Evolutionary conservation across 306 rosid species (phyloP).

Genomic region (Rubus parviflorus): DNA sequence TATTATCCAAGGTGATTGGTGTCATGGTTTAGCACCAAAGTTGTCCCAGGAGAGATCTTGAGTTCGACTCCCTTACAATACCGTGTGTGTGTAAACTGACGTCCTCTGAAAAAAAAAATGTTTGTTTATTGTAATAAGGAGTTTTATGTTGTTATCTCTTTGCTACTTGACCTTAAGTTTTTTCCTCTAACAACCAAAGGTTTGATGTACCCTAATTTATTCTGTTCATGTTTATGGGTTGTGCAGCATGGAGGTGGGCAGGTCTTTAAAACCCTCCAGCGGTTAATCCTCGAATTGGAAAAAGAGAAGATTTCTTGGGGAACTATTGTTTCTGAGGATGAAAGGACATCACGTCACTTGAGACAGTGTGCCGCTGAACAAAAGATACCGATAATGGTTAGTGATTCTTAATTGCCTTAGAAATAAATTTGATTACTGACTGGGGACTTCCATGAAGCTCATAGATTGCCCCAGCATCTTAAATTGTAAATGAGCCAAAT

Average conservation of each 20-base stretch:
- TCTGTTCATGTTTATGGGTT: constrained; percentile 15
- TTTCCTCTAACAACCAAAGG: background rate
- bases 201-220: background rate
- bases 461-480: background rate
- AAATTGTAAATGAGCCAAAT: background rate
- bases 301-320: constrained; percentile 46
- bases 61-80: too few relatives aligned
- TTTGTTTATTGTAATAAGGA: too few relatives aligned
- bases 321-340: constrained; percentile 60
- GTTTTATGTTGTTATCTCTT: background rate
- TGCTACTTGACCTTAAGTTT: background rate
- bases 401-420: constrained; percentile 14
- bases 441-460: background rate
- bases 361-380: constrained; percentile 66
- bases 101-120: too few relatives aligned
- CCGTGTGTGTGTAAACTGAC: too few relatives aligned
- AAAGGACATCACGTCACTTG: constrained; percentile 68
- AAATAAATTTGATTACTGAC: background rate
- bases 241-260: constrained; percentile 79
- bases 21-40: too few relatives aligned
- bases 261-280: constrained; percentile 67
- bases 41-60: too few relatives aligned
- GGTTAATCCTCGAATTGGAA: constrained; percentile 49
- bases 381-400: constrained; percentile 61
- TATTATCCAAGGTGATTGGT: too few relatives aligned